phyloP scores from a whole-genome alignment of 116 monocot species.

The Cymodocea nodosa region DNA sequence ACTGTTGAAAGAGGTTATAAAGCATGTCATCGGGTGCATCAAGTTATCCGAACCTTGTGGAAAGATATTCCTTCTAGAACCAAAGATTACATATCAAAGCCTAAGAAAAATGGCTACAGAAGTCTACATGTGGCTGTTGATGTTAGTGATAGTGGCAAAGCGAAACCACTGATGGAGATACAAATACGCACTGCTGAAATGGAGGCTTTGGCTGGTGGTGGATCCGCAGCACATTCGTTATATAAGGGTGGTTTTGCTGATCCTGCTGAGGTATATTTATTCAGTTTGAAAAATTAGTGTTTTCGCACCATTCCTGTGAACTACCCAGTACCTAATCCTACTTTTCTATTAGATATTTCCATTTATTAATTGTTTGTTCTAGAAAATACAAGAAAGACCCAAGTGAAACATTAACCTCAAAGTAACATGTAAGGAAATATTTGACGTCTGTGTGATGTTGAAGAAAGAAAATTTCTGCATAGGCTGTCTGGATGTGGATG shows the following conservation, averaged over 20 bases:
- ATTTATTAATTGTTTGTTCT: too few relatives aligned
- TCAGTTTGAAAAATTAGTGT: too few relatives aligned
- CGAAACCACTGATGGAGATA: slow-evolving; percentile 65
- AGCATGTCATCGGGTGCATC: slow-evolving; percentile 49
- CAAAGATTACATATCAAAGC: slow-evolving; percentile 74
- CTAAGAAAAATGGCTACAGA: slow-evolving; percentile 74
- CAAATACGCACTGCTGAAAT: slow-evolving; percentile 86
- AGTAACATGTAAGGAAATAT: too few relatives aligned
- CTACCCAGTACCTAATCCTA: too few relatives aligned
- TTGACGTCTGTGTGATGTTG: too few relatives aligned
- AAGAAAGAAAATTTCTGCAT: too few relatives aligned
- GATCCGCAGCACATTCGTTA: slow-evolving; percentile 81
- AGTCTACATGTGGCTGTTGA: slow-evolving; percentile 83
- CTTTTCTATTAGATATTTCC: too few relatives aligned
- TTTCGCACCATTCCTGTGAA: too few relatives aligned
- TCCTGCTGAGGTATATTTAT: slow-evolving; percentile 54
- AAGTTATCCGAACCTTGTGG: slow-evolving; percentile 57
- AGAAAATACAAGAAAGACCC: too few relatives aligned
- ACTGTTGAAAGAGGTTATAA: slow-evolving; percentile 23
- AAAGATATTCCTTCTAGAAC: slow-evolving; percentile 51
- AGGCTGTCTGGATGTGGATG: too few relatives aligned
- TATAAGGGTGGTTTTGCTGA: slow-evolving; percentile 95
- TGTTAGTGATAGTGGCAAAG: slow-evolving; percentile 31
- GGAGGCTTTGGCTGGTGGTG: slow-evolving; percentile 61
- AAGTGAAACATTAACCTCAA: too few relatives aligned